These are phyloP conservation scores for Sporothrix schenckii DNA, from an alignment of 2,329 filamentous ascomycete genomes.

Conservation along the genomic window DNA sequence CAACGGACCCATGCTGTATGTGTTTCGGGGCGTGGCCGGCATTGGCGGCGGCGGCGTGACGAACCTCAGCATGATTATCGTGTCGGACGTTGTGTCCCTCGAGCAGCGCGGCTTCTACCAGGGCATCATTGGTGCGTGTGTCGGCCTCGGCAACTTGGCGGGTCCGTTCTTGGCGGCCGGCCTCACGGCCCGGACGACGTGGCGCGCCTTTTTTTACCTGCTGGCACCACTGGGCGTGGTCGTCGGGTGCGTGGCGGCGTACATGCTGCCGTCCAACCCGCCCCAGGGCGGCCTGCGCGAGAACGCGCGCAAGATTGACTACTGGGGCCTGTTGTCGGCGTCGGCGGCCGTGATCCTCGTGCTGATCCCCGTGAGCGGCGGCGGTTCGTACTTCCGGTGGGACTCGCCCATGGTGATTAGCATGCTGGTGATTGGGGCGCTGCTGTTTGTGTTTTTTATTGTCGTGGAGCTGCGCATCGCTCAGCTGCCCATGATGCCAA, in stretches of 20 bases:
- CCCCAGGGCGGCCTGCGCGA: conserved; percentile 46
- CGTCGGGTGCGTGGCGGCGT: conserved; percentile 51
- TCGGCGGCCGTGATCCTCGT: conserved; percentile 62
- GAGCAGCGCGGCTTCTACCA: conserved; percentile 61
- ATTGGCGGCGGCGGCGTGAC: conserved; percentile 65
- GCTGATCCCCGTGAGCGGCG: conserved; percentile 64
- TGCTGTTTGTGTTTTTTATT: conserved; percentile 31
- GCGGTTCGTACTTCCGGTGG: conserved; percentile 60
- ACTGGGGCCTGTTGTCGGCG: conserved; percentile 57
- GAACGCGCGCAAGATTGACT: conserved; percentile 61
- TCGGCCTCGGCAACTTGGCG: conserved; percentile 49
- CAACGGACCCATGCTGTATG: conserved; percentile 61
- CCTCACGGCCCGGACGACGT: conserved; percentile 46
- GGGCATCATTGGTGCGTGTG: conserved; percentile 48
- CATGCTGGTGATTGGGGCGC: conserved; percentile 50
- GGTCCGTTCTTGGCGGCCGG: conserved; percentile 51
- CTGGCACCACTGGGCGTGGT: conserved; percentile 55
- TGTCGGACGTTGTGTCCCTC: conserved; percentile 62
- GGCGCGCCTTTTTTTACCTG: conserved; percentile 51
- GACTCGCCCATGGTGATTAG: conserved; percentile 60
- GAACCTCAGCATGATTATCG: conserved; percentile 63
- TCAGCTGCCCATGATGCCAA: conserved; percentile 35
- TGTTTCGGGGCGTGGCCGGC: conserved; percentile 62
- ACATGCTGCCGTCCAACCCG: conserved; percentile 54
- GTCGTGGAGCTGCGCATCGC: conserved; percentile 33